Conservation (phyloP, 257 asterid species). For the Mentha longifolia region DNA sequence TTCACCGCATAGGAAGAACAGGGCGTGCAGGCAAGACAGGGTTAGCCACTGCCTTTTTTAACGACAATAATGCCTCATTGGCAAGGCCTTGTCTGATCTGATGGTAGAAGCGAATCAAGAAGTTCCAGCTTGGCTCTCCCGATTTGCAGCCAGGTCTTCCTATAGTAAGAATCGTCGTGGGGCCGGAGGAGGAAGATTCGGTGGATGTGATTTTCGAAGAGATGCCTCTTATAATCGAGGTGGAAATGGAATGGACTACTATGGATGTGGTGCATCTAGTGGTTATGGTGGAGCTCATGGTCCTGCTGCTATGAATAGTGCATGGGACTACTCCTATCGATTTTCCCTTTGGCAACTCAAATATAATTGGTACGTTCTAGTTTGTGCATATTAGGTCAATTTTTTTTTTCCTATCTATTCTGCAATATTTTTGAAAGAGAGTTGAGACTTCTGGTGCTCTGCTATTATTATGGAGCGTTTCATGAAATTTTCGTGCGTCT, state of each 20-base stretch:
- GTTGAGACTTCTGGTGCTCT: slow-evolving; percentile 19
- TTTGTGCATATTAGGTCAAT: neutral
- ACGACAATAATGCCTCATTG: slow-evolving; percentile 63
- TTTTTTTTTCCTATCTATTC: slow-evolving; percentile 7
- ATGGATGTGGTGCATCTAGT: slow-evolving; percentile 40
- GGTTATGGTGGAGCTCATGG: slow-evolving; percentile 40
- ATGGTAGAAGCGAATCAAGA: slow-evolving; percentile 83
- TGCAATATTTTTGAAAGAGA: slow-evolving; percentile 26
- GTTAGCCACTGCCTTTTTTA: slow-evolving; percentile 76
- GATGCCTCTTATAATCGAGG: slow-evolving; percentile 51
- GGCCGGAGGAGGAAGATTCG: slow-evolving; percentile 56
- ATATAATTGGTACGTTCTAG: slow-evolving; percentile 25
- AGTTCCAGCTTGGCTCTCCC: slow-evolving; percentile 80
- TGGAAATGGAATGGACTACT: slow-evolving; percentile 39
- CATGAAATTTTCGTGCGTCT: no score
- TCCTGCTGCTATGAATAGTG: slow-evolving; percentile 52
- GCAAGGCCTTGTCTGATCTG: slow-evolving; percentile 65
- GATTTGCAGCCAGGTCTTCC: slow-evolving; percentile 59
- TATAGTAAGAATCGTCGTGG: slow-evolving; percentile 58
- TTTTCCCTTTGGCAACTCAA: neutral
- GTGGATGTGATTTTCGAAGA: slow-evolving; percentile 65
- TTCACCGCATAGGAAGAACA: slow-evolving; percentile 78
- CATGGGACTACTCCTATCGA: slow-evolving; percentile 49
- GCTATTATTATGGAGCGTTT: neutral
- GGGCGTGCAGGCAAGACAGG: slow-evolving; percentile 84